phyloP scores from a whole-genome alignment of 169 alveolate species.

The Neospora caninum region DNA sequence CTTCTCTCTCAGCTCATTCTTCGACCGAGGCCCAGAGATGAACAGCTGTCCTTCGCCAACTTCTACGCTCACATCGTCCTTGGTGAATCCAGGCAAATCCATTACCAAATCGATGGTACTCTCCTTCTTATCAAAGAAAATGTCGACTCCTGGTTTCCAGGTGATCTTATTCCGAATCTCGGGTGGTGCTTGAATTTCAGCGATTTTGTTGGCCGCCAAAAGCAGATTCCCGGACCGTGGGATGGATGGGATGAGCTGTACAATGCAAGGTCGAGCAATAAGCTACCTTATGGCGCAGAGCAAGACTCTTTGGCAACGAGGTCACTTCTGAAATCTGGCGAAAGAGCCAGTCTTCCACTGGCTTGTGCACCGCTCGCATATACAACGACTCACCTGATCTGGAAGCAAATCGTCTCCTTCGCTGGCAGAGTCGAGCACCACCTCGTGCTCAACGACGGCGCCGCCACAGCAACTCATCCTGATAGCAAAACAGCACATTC shows the following conservation, averaged over 20 bases:
- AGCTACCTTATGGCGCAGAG: no score
- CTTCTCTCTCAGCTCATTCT: constrained; percentile 40
- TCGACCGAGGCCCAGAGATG: constrained; percentile 45
- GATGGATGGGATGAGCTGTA: constrained; percentile 25
- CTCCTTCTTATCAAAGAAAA: constrained; percentile 55
- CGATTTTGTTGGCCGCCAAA: constrained; percentile 46
- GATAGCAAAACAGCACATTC: background rate
- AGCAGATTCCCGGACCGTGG: constrained; percentile 26
- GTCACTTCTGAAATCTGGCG: background rate
- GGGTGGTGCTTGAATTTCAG: constrained; percentile 39
- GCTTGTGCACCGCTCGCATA: no score
- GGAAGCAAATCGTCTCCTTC: constrained; percentile 11
- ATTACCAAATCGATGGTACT: background rate
- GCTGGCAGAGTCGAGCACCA: background rate
- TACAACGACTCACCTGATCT: background rate
- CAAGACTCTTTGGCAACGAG: no score
- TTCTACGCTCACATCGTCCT: constrained; percentile 44
- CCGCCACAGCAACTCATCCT: constrained; percentile 43
- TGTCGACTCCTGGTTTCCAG: constrained; percentile 29
- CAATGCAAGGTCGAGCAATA: background rate
- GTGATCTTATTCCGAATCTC: constrained; percentile 33
- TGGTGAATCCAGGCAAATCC: constrained; percentile 53
- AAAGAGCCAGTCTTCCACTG: background rate
- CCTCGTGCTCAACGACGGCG: constrained; percentile 22
- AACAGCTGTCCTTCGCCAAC: constrained; percentile 48